Conservation (phyloP, 306 rosid genomes). For the Pyrus bretschneideri region DNA sequence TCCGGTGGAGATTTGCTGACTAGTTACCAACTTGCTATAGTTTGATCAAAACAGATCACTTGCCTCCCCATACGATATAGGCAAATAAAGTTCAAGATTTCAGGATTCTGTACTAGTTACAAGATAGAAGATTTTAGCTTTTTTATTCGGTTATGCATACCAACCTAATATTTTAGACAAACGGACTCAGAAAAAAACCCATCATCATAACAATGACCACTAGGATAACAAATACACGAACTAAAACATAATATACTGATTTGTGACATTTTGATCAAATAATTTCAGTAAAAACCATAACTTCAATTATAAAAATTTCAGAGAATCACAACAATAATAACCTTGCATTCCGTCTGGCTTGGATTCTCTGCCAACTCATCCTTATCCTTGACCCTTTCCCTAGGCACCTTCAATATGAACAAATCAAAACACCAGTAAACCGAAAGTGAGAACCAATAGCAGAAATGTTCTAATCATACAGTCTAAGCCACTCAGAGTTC, state of each 20-base stretch:
- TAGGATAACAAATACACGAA: not conserved
- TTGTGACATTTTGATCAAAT: not conserved
- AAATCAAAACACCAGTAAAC: constrained; percentile 14
- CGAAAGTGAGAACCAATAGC: constrained; percentile 12
- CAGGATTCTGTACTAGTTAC: not conserved
- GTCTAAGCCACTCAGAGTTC: not conserved
- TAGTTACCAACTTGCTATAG: not conserved
- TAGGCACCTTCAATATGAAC: constrained; percentile 36
- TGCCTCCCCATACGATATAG: not conserved
- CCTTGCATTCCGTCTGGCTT: constrained; percentile 86
- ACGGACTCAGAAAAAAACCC: not conserved
- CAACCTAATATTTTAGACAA: not conserved
- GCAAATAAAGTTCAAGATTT: not conserved
- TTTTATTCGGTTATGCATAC: not conserved
- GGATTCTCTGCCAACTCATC: constrained; percentile 53
- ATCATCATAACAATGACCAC: not conserved
- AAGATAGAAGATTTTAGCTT: not conserved
- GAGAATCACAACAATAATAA: constrained; percentile 26
- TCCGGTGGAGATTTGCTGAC: not conserved
- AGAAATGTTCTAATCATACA: not conserved
- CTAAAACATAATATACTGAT: not conserved
- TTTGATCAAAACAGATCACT: not conserved
- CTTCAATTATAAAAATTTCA: not conserved
- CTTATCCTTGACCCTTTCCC: constrained; percentile 48
- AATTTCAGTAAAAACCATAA: not conserved